Percentiles rank a stretch among this genome's conserved stretches.
Evolutionary conservation across 176 grass and related monocot genomes (phyloP).

Genomic region (Musa schizocarpa): DNA sequence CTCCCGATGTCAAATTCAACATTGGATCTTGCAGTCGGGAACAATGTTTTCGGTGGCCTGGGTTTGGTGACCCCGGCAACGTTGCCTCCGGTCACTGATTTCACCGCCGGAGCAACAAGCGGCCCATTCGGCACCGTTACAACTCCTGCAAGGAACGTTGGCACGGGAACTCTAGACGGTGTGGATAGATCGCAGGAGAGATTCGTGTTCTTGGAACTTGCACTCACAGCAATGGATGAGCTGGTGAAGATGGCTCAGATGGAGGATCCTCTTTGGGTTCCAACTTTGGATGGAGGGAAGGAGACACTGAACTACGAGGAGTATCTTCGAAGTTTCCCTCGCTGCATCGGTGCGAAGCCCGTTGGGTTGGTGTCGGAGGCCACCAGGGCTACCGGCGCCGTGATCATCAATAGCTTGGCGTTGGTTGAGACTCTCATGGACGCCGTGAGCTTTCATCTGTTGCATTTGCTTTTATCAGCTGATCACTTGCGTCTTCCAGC

Average conservation of each 20-base stretch:
- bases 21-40: constrained; percentile 43
- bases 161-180: not conserved
- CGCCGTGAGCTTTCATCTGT: constrained; percentile 28
- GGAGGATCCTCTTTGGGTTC: constrained; percentile 66
- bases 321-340: constrained; percentile 46
- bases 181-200: constrained; percentile 35
- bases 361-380: constrained; percentile 54
- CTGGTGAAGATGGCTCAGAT: constrained; percentile 82
- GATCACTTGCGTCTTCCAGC: too few relatives aligned
- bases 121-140: constrained; percentile 39
- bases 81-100: constrained; percentile 31
- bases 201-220: constrained; percentile 59
- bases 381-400: constrained; percentile 49
- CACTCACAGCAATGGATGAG: constrained; percentile 52
- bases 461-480: not conserved
- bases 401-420: constrained; percentile 38
- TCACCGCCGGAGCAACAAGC: constrained; percentile 22
- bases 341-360: constrained; percentile 40
- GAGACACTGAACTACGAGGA: constrained; percentile 48
- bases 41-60: constrained; percentile 10
- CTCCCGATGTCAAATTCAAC: constrained; percentile 25
- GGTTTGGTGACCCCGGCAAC: constrained; percentile 9
- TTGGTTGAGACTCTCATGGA: constrained; percentile 78
- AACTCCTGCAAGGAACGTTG: constrained; percentile 26
- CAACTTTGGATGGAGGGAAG: constrained; percentile 13